Evolutionary conservation across 2,329 filamentous ascomycete species (phyloP), one percentile per base, ranked within the genome.

Genomic region (Dendryphion nanum): DNA sequence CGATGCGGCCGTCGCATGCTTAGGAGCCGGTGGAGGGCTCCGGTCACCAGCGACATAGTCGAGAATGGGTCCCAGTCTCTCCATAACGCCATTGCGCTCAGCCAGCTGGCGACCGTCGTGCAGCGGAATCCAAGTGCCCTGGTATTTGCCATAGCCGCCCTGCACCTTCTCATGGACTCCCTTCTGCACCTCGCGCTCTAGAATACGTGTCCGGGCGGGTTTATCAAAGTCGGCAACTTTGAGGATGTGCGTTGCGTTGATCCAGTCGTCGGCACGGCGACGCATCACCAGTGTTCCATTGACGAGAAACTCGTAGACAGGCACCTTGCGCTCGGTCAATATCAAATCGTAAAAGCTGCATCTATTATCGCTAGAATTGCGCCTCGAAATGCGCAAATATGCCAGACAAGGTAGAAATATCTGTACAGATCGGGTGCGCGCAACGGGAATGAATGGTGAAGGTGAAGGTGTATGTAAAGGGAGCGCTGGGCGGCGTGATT

Each of bases 181-280:
- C 66, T 95, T 96, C 60, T 98, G 93, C 6, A 98, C 91, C 61
- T 98, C 93, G 50, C 93, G 81, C 70, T 98, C 93, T 4, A 98
- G 78, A 40, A 98, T 97, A 47, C 93, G 81, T 28, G 93, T 98
- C 62, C 93, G 79, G 10, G 91, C 89, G 3, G 93, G 93, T 68
- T 98, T 98, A 68, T 98, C 93, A 61, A 95, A 95, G 39, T 91
- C 91, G 46, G 93, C 93, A 28, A 94, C 89, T 63, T 98, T 98
- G 33, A 98, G 74, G 43, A 98, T 97, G 63, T 98, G 93, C 37
- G 93, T 98, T n/a, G 93, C 93, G 74, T 98, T 98, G 71, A 98
- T 93, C 89, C 91, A 98, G 68, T 97, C 83, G 67, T 98, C 93
- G 37, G 82, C 79, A 43, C 91, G 83, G 35, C 93, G 82, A 66